A percentile compares a stretch with the other conserved stretches of the same genome.
Conservation (phyloP, 2,329 filamentous ascomycete species). For the Phyllosticta paracitricarpa region DNA sequence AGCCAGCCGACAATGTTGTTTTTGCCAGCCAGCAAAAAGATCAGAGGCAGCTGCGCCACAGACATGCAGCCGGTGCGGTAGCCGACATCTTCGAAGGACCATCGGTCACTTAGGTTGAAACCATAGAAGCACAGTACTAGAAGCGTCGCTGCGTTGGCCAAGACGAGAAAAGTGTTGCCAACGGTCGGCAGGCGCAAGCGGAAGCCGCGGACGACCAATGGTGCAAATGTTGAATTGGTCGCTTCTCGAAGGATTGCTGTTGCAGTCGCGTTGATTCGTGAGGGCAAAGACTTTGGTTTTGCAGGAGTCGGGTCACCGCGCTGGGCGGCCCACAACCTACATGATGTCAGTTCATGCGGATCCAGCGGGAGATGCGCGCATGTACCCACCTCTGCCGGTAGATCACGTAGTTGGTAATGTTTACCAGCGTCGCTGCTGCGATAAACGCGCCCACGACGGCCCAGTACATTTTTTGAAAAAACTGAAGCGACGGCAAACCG, state of each 20-base stretch:
- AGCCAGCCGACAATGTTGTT: constrained; percentile 51
- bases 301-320: constrained; percentile 35
- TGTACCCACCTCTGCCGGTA: constrained; percentile 38
- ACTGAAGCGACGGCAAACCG: constrained; percentile 35
- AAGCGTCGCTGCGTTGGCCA: constrained; percentile 41
- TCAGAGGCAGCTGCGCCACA: constrained; percentile 44
- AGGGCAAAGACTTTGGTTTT: constrained; percentile 42
- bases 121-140: constrained; percentile 48
- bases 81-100: constrained; percentile 46
- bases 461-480: constrained; percentile 45
- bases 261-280: constrained; percentile 40
- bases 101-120: constrained; percentile 39
- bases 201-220: constrained; percentile 23
- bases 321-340: constrained; percentile 36
- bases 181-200: constrained; percentile 31
- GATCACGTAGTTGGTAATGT: constrained; percentile 38
- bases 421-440: constrained; percentile 33
- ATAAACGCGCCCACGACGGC: constrained; percentile 38
- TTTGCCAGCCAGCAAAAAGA: constrained; percentile 46
- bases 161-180: constrained; percentile 29
- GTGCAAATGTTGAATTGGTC: constrained; percentile 36
- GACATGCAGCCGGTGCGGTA: constrained; percentile 47
- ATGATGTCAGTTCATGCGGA: not conserved
- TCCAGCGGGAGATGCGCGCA: not conserved
- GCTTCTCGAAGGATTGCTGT: constrained; percentile 46